Evolutionary conservation across 2,329 filamentous ascomycete species (phyloP).

Genomic region (Pleoardoris graminearum): DNA sequence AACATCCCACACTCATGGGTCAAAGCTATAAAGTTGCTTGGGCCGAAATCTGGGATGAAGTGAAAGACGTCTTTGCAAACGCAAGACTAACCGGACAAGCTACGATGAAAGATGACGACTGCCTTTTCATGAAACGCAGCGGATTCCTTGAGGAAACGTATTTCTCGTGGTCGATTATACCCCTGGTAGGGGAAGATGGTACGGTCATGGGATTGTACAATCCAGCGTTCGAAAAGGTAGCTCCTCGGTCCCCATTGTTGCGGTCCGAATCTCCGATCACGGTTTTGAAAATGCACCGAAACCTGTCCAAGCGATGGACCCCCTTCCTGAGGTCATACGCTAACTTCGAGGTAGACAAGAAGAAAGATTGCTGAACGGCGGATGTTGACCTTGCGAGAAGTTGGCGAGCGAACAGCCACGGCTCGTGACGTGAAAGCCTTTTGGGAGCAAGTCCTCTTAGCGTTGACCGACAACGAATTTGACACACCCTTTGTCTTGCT

Average conservation of each 20-base stretch:
- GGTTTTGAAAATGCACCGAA: background rate
- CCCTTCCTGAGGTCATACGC: background rate
- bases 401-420: conserved; percentile 73
- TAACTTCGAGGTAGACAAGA: conserved; percentile 53
- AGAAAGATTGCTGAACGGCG: conserved; percentile 77
- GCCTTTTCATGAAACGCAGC: conserved; percentile 70
- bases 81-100: conserved; percentile 73
- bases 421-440: conserved; percentile 75
- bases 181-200: conserved; percentile 73
- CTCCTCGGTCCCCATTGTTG: too few relatives aligned
- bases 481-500: conserved; percentile 78
- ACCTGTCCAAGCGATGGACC: background rate
- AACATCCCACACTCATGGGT: conserved; percentile 78
- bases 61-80: conserved; percentile 68
- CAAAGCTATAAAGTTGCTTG: conserved; percentile 69
- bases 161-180: conserved; percentile 82
- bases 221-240: conserved; percentile 73
- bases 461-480: conserved; percentile 72
- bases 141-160: conserved; percentile 77
- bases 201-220: conserved; percentile 77
- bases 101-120: conserved; percentile 83
- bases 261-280: too few relatives aligned
- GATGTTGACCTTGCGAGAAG: conserved; percentile 77
- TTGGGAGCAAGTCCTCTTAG: conserved; percentile 70
- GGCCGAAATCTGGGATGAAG: conserved; percentile 73